Base-by-base conservation (phyloP, 1,139 yeast species). In the Petasospora rhodanensis region DNA sequence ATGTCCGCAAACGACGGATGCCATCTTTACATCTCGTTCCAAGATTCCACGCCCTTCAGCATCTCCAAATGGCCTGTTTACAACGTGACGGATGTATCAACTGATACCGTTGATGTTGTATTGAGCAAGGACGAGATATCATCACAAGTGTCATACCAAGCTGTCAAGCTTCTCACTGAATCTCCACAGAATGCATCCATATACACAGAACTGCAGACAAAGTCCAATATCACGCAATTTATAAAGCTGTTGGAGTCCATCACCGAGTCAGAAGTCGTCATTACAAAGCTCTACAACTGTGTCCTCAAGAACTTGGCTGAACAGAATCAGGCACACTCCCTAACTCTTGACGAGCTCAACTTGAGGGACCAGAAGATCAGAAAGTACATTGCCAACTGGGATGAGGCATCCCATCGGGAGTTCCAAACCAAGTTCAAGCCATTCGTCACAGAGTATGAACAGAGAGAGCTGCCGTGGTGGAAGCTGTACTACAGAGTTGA, bases 341-440 rank as follows among this genome's bases (percentile, higher is more conserved):
- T 48, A 18, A 43, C 46, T 1, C 24, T 45, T 6, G 40, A 46
- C 22, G 45, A 46, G 12, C 33, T 44, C 5, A 18, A 41, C 0
- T 13, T 14, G 4, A 34, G 42, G n/a, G 47, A 49, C 21, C 20
- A 22, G 18, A 35, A 37, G 21, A 44, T 51, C 24, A 34, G 37
- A n/a, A 31, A 36, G 14, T 44, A 38, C 22, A 51, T 57, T 9
- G 34, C 47, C 5, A 24, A 45, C n/a, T 57, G 61, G 61, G 47
- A 52, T 18, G 41, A 46, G 30, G 33, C 44, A 2, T 46, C 61
- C 0, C 62, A 57, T 37, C 28, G 28, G 7, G 55, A 55, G 29
- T 44, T 56, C 29, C 61, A 56, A 33, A 32, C 35, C 9, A 34
- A 34, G 3, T 52, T 57, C 20, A 45, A 49, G 31, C 56, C 58